A percentile compares a stretch with the other conserved stretches of the same genome.
Conservation (phyloP, 805 yeast species). For the Nakazawaea anatomiae region DNA sequence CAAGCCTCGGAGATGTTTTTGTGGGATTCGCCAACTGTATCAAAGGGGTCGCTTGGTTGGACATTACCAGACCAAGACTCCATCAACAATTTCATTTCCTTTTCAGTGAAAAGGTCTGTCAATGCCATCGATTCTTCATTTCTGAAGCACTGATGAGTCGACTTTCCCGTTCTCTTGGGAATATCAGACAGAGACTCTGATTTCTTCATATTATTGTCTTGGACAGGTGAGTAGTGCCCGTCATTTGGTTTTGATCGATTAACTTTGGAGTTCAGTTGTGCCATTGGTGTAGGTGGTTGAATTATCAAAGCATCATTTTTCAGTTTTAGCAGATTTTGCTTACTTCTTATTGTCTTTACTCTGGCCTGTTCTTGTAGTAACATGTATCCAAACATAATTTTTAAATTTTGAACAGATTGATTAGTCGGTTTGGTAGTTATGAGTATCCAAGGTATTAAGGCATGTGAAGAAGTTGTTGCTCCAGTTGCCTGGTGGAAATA, state of each 20-base stretch:
- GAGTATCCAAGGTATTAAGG: no score
- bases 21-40: slow-evolving; percentile 3
- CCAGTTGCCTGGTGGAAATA: no score
- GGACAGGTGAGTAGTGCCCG: not conserved
- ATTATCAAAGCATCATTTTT: no score
- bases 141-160: not conserved
- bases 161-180: no score
- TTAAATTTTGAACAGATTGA: not conserved
- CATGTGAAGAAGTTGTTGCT: no score
- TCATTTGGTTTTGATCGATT: no score
- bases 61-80: slow-evolving; percentile 4
- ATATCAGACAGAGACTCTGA: not conserved
- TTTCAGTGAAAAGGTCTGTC: not conserved
- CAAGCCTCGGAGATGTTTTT: slow-evolving; percentile 3
- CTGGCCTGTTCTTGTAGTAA: not conserved
- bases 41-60: slow-evolving; percentile 2
- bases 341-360: not conserved
- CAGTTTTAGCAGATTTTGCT: not conserved
- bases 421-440: not conserved
- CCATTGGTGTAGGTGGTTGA: not conserved
- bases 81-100: not conserved
- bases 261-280: not conserved
- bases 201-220: not conserved
- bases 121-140: not conserved
- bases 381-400: not conserved